These are phyloP conservation scores for Cucurbitaria berberidis DNA, from an alignment of 2,329 filamentous ascomycete species.

Conservation along the genomic window DNA sequence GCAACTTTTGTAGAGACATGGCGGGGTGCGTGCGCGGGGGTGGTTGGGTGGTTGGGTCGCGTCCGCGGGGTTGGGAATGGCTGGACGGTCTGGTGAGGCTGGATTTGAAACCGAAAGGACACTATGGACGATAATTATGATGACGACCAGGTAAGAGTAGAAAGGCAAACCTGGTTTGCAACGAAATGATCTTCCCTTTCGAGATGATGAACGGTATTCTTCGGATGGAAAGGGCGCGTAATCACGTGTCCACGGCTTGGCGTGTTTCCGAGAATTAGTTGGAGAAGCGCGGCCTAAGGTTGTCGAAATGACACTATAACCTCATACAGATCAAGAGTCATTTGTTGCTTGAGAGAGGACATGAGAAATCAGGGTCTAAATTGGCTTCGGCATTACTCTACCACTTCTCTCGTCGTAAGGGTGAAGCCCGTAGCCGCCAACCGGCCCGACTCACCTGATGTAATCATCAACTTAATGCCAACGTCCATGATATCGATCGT, in stretches of 20 bases:
- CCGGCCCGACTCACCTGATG: no score
- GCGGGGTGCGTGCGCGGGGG: conserved; percentile 26
- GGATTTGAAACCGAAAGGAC: conserved; percentile 17
- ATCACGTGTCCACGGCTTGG: conserved; percentile 17
- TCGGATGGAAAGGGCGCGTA: neutral
- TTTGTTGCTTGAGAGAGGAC: no score
- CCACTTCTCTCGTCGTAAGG: no score
- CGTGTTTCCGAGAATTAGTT: no score
- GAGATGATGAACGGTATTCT: neutral
- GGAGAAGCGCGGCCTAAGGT: neutral
- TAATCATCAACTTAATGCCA: no score
- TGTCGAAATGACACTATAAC: no score
- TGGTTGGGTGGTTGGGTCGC: conserved; percentile 30
- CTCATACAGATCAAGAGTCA: no score
- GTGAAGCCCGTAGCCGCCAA: no score
- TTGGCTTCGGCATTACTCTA: no score
- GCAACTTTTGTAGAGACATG: conserved; percentile 37
- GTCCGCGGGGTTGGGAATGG: conserved; percentile 16
- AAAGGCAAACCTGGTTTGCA: conserved; percentile 1
- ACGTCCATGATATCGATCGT: no score
- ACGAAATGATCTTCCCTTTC: neutral
- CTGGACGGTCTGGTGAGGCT: conserved; percentile 19
- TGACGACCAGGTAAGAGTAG: neutral
- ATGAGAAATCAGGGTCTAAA: no score
- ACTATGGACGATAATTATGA: neutral